Evolutionary conservation across 257 asterid genomes (phyloP).

Genomic region (Dorcoceras hygrometricum): DNA sequence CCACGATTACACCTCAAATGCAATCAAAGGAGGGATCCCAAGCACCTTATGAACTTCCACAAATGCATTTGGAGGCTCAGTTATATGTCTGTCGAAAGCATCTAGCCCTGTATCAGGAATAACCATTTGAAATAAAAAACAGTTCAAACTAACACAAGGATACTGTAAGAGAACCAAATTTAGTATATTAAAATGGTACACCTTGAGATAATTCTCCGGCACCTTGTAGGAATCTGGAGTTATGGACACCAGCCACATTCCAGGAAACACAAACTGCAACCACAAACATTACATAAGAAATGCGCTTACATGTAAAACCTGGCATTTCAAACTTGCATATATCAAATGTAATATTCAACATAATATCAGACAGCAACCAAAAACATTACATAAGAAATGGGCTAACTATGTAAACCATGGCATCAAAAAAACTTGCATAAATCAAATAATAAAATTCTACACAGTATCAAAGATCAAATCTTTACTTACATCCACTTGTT

Average conservation of each 20-base stretch:
- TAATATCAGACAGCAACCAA: too few relatives aligned
- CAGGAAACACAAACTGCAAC: conserved; percentile 63
- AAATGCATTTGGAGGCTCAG: conserved; percentile 30
- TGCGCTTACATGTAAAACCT: background rate
- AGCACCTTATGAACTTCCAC: conserved; percentile 33
- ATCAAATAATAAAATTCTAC: background rate
- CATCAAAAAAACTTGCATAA: background rate
- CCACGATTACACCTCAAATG: conserved; percentile 45
- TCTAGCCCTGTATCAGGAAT: conserved; percentile 48
- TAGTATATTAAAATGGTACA: conserved; percentile 21
- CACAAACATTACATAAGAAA: conserved; percentile 6
- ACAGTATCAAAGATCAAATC: conserved; percentile 14
- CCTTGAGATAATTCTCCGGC: conserved; percentile 57
- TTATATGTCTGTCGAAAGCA: conserved; percentile 26
- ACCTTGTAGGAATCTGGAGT: conserved; percentile 68
- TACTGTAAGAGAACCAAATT: conserved; percentile 11
- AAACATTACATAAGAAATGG: conserved; percentile 5
- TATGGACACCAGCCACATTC: conserved; percentile 58
- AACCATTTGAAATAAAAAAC: background rate
- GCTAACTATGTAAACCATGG: background rate
- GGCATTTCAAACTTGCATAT: background rate
- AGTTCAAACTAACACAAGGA: conserved; percentile 5
- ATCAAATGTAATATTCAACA: conserved; percentile 1
- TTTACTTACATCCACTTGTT: conserved; percentile 56
- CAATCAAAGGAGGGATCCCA: conserved; percentile 37